A percentile compares a stretch with the other conserved stretches of the same genome.
Evolutionary conservation across 2,329 filamentous ascomycete species (phyloP).

Genomic region (Furcasterigmium sp.): DNA sequence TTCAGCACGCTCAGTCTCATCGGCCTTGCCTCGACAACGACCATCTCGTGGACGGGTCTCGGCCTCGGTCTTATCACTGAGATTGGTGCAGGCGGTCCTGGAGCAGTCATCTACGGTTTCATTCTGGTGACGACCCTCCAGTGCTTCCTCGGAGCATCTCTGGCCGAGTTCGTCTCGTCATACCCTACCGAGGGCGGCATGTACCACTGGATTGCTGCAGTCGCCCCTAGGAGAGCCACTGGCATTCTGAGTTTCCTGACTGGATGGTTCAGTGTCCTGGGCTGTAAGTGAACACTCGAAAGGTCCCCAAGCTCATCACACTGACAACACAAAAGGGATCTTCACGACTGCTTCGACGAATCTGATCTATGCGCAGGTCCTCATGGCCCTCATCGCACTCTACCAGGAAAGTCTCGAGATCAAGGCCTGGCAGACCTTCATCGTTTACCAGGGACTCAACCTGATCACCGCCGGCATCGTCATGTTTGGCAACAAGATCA

Average conservation of each 20-base stretch:
- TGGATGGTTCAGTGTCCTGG: conserved; percentile 36
- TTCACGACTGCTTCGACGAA: conserved; percentile 39
- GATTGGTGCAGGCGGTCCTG: conserved; percentile 41
- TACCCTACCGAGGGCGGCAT: conserved; percentile 44
- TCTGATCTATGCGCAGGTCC: conserved; percentile 33
- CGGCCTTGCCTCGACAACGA: conserved; percentile 42
- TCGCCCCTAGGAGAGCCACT: conserved; percentile 32
- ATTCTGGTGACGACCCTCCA: conserved; percentile 41
- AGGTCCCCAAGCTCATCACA: no score
- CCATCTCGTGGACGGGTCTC: conserved; percentile 43
- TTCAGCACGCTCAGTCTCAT: conserved; percentile 42
- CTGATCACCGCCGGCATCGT: conserved; percentile 35
- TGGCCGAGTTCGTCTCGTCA: conserved; percentile 41
- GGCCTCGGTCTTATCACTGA: conserved; percentile 38
- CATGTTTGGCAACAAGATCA: conserved; percentile 41
- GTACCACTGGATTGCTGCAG: conserved; percentile 45
- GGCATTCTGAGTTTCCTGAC: conserved; percentile 37
- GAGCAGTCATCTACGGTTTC: conserved; percentile 44
- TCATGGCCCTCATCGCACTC: conserved; percentile 35
- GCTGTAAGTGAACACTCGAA: conserved; percentile 19
- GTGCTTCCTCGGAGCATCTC: conserved; percentile 36
- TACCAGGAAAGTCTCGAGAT: conserved; percentile 32
- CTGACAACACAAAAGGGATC: conserved; percentile 27
- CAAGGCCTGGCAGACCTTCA: conserved; percentile 41
- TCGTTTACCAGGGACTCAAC: conserved; percentile 37